Evolutionary conservation across 2,329 filamentous ascomycete genomes (phyloP).

Genomic region (Phialemonium atrogriseum): DNA sequence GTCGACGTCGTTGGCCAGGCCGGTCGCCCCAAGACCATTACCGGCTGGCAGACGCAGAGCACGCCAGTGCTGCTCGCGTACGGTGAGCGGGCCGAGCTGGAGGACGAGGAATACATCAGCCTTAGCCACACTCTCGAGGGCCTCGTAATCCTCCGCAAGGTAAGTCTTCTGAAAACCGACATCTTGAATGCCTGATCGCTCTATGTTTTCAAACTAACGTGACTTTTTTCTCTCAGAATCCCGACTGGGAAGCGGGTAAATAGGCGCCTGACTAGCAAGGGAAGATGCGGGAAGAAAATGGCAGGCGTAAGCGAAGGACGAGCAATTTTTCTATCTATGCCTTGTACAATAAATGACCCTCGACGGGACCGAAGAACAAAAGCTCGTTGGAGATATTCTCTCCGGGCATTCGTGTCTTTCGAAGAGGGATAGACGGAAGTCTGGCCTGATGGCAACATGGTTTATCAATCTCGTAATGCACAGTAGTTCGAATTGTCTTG

Average conservation of each 20-base stretch:
- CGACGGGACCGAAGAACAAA: no score
- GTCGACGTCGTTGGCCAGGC: constrained; percentile 98
- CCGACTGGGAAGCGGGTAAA: constrained; percentile 45
- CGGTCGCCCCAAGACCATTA: constrained; percentile 96
- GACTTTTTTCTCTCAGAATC: constrained; percentile 31
- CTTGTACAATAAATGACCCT: no score
- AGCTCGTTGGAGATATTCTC: no score
- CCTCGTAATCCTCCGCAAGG: constrained; percentile 93
- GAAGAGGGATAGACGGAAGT: no score
- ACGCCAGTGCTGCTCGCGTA: constrained; percentile 94
- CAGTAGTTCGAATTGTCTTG: no score
- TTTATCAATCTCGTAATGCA: no score
- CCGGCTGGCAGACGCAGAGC: constrained; percentile 98
- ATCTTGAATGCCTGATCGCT: neutral
- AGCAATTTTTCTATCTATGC: neutral
- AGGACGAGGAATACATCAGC: constrained; percentile 95
- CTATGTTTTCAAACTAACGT: neutral
- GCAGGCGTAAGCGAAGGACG: no score
- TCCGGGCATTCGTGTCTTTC: no score
- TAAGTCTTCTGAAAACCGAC: constrained; percentile 33
- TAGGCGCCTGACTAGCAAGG: no score
- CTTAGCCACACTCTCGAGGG: constrained; percentile 88
- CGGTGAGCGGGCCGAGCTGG: constrained; percentile 90
- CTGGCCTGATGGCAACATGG: no score
- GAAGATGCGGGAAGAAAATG: no score